Evolutionary conservation across 1,284 basidiomycete genomes (phyloP), one percentile per base, ranked within the genome.

Genomic region (Peniophora sp.): DNA sequence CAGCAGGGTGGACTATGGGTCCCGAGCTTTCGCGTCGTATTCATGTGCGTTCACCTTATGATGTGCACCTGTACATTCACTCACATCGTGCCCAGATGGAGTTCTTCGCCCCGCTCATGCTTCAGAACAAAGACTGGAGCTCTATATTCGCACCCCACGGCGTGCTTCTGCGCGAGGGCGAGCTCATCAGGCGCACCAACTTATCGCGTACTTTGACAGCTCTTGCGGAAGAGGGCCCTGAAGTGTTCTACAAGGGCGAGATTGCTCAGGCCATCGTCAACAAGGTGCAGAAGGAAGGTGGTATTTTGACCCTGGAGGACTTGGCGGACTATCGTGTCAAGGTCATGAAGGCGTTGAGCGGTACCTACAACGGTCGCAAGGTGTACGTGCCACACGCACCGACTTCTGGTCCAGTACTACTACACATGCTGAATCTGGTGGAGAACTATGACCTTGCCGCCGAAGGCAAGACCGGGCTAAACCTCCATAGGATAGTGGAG

Each of bases 361-460:
- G 90, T 3, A 81, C 76, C 0, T 98, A 91, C 67, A 74, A 75
- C 23, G 83, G 83, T 42, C 80, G 82, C 58, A 90, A 79, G 52
- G 75, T 98, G 22, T 97, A 92, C 67, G 93, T 91, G 0, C 81
- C 88, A 0, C 80, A 81, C 60, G 84, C 89, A 10, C 95, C 94
- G 5, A 85, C 88, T 3, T 90, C 83, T 24, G 92, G 92, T 17
- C 81, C 86, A 59, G 87, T 86, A 6, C 68, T 94, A 24, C 65
- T 91, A 42, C 83, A 90, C 61, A 85, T 92, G 76, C 68, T 94
- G 22, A 92, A 94, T 59, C 62, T 92, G 20, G 67, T 90, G 45
- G 89, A 92, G 59, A 70, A 74, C 27, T 92, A 78, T 60, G 72
- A 83, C 51, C 58, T 67, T 47, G 66, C 85, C 42, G 59, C 64